Percentiles rank a stretch among this genome's conserved stretches.
Conservation (phyloP, 73 alveolate species). For the Paramecium caudatum region DNA sequence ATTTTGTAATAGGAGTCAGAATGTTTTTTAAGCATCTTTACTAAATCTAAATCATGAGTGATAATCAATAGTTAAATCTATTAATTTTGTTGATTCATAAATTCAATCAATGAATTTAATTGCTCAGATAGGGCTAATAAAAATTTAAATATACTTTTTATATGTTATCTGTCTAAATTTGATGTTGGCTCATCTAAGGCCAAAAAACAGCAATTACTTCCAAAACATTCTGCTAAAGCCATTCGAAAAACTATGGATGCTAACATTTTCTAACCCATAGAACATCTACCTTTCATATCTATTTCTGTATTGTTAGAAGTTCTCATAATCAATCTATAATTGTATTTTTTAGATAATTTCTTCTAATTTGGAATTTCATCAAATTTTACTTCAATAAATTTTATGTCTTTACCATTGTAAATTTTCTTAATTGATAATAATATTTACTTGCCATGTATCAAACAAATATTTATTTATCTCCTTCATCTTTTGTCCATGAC, state of each 20-base stretch:
- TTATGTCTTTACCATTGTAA: slow-evolving; percentile 19
- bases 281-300: slow-evolving; percentile 99
- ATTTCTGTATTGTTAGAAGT: slow-evolving; percentile 82
- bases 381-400: slow-evolving; percentile 30
- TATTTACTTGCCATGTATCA: slow-evolving; percentile 21
- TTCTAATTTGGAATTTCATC: slow-evolving; percentile 52
- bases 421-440: neutral
- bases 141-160: slow-evolving; percentile 81
- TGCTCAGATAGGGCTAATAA: slow-evolving; percentile 89
- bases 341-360: slow-evolving; percentile 74
- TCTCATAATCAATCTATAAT: slow-evolving; percentile 92
- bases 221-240: slow-evolving; percentile 99
- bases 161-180: slow-evolving; percentile 96
- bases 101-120: slow-evolving; percentile 89
- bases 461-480: slow-evolving; percentile 13
- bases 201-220: slow-evolving; percentile 95
- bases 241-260: slow-evolving; percentile 98
- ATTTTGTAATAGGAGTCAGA: slow-evolving; percentile 88
- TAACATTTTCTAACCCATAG: slow-evolving; percentile 99
- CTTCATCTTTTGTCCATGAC: slow-evolving; percentile 34
- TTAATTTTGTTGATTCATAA: slow-evolving; percentile 89
- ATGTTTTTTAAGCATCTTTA: slow-evolving; percentile 76
- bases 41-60: slow-evolving; percentile 97
- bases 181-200: slow-evolving; percentile 99
- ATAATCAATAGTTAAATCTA: slow-evolving; percentile 93